A percentile compares a stretch with the other conserved stretches of the same genome.
Conservation (phyloP, 179 eudicot species). For the Heliamphora pulchella region DNA sequence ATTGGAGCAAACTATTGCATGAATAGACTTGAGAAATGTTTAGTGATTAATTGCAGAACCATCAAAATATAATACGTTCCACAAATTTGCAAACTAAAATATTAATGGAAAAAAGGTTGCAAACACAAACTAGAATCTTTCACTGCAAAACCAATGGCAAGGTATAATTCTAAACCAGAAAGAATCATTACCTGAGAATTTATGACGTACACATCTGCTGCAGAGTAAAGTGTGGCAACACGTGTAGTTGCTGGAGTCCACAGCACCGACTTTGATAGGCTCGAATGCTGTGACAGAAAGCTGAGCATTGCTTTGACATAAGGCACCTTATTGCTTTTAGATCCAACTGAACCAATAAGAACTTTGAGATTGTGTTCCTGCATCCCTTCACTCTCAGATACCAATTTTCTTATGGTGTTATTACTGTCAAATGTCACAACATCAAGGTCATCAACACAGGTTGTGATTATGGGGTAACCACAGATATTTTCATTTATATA, state of each 20-base stretch:
- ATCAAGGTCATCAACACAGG: not conserved
- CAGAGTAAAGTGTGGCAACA: constrained; percentile 90
- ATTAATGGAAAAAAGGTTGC: not conserved
- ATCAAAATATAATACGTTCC: not conserved
- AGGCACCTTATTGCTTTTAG: constrained; percentile 80
- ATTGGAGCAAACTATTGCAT: not conserved
- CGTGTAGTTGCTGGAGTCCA: constrained; percentile 95
- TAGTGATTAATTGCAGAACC: not conserved
- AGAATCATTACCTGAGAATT: constrained; percentile 68
- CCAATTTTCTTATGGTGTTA: constrained; percentile 16
- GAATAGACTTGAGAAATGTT: not conserved
- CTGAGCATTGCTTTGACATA: constrained; percentile 75
- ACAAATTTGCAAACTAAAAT: not conserved
- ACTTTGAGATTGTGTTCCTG: constrained; percentile 46
- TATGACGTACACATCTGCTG: constrained; percentile 90
- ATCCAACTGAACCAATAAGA: constrained; percentile 96
- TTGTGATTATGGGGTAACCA: not conserved
- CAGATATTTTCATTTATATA: not conserved
- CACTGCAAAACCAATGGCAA: not conserved
- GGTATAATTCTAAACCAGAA: not conserved
- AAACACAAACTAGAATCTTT: constrained; percentile 9
- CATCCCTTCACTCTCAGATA: constrained; percentile 32
- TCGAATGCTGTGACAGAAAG: constrained; percentile 50
- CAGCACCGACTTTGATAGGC: constrained; percentile 61
- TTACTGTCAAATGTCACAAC: constrained; percentile 16